Percentiles rank a stretch among this genome's conserved stretches.
Evolutionary conservation across 2,329 filamentous ascomycete genomes (phyloP).

Genomic region (Sporothrix luriei): DNA sequence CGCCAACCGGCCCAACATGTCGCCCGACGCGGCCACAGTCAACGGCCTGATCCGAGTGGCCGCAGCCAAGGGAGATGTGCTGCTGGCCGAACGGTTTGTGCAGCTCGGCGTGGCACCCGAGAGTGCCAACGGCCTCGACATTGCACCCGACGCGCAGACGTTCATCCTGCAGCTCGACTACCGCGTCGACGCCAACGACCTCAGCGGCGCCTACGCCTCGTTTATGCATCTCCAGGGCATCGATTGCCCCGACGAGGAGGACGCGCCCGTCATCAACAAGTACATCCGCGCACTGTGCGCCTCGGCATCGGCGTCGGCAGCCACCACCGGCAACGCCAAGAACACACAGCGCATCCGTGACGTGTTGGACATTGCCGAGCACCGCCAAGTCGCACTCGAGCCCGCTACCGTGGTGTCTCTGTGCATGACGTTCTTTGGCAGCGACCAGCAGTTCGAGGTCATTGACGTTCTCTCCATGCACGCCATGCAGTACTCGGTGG

Average conservation of each 20-base stretch:
- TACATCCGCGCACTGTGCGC: constrained; percentile 68
- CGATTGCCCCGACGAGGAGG: constrained; percentile 56
- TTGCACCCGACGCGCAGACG: constrained; percentile 69
- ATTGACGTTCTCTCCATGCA: constrained; percentile 81
- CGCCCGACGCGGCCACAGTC: constrained; percentile 70
- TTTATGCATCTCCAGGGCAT: constrained; percentile 64
- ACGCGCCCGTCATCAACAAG: constrained; percentile 67
- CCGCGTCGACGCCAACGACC: constrained; percentile 70
- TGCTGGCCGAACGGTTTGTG: constrained; percentile 73
- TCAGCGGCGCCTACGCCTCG: constrained; percentile 67
- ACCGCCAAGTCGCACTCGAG: constrained; percentile 68
- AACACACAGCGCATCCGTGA: constrained; percentile 71
- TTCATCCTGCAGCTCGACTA: constrained; percentile 76
- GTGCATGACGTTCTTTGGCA: constrained; percentile 71
- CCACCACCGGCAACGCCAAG: not conserved
- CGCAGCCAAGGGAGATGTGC: constrained; percentile 68
- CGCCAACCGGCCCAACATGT: constrained; percentile 47
- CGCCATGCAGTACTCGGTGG: constrained; percentile 67
- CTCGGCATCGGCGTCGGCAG: constrained; percentile 2
- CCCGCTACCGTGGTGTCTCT: constrained; percentile 74
- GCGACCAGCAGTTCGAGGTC: constrained; percentile 76
- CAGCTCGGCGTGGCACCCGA: constrained; percentile 55
- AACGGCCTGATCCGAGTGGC: constrained; percentile 76
- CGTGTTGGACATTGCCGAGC: constrained; percentile 72
- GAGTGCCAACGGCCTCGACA: constrained; percentile 54